A percentile compares a stretch with the other conserved stretches of the same genome.
These are phyloP conservation scores for Geranium incanum DNA, from an alignment of 441 rosid species.

Conservation along the genomic window DNA sequence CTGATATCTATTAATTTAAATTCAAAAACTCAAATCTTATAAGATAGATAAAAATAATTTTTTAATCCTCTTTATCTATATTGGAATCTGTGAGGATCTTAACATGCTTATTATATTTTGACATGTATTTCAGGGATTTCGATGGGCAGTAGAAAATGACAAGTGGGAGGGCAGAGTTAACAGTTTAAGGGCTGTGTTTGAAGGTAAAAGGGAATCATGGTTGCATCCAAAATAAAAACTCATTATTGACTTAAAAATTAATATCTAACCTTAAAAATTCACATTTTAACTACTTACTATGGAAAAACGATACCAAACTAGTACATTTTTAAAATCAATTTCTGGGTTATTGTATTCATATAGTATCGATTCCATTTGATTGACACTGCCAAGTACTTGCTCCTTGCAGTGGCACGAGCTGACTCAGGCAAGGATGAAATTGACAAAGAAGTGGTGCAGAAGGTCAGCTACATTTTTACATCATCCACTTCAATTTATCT, in stretches of 20 bases:
- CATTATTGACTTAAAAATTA: background rate
- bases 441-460: constrained; percentile 74
- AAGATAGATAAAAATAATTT: no score
- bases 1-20: no score
- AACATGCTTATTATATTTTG: constrained; percentile 9
- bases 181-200: constrained; percentile 68
- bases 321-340: background rate
- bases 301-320: background rate
- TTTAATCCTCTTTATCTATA: no score
- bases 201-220: constrained; percentile 41
- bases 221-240: background rate
- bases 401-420: constrained; percentile 52
- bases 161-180: constrained; percentile 80
- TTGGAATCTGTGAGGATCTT: background rate
- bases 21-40: no score
- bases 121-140: constrained; percentile 52
- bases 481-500: constrained; percentile 6
- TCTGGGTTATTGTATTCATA: background rate
- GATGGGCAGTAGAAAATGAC: constrained; percentile 81
- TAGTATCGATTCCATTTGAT: background rate
- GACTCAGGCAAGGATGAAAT: constrained; percentile 60
- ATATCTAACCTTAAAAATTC: no score
- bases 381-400: constrained; percentile 7
- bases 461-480: constrained; percentile 40
- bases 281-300: background rate